These are phyloP conservation scores for Arachnomyces sp. DNA, from an alignment of 2,329 filamentous ascomycete genomes.

Conservation along the genomic window DNA sequence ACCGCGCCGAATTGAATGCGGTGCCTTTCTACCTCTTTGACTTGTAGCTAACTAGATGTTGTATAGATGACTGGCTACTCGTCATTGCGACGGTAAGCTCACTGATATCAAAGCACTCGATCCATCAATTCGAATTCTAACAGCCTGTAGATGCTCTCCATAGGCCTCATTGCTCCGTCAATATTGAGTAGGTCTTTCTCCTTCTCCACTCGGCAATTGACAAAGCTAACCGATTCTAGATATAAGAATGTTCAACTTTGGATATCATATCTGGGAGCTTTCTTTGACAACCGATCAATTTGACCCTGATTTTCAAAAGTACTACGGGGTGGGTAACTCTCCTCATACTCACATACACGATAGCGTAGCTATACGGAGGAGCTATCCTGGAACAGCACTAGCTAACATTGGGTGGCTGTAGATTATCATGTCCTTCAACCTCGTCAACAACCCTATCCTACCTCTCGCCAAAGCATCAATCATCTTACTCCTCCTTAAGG, in stretches of 20 bases:
- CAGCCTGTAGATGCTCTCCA: not conserved
- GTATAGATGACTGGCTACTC: slow-evolving; percentile 31
- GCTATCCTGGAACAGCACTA: too few species aligned
- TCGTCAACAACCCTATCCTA: slow-evolving; percentile 32
- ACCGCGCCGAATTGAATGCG: not conserved
- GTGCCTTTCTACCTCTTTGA: not conserved
- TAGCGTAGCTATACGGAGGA: too few species aligned
- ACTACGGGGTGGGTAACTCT: slow-evolving; percentile 6
- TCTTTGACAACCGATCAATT: slow-evolving; percentile 17
- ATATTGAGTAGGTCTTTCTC: slow-evolving; percentile 23
- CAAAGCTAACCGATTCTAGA: slow-evolving; percentile 19
- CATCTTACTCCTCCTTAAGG: slow-evolving; percentile 30
- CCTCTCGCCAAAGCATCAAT: slow-evolving; percentile 35
- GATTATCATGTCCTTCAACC: slow-evolving; percentile 30
- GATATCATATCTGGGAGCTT: slow-evolving; percentile 3
- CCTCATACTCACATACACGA: too few species aligned
- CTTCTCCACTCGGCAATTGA: slow-evolving; percentile 28
- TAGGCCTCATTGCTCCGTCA: slow-evolving; percentile 1
- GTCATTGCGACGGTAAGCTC: slow-evolving; percentile 21
- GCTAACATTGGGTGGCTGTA: slow-evolving; percentile 6
- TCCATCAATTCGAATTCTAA: too few species aligned
- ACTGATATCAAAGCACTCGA: too few species aligned
- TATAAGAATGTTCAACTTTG: not conserved
- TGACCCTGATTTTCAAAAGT: slow-evolving; percentile 17
- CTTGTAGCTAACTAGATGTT: not conserved